phyloP scores from a whole-genome alignment of 179 eudicot genomes.

The Sideroxylon spinosum region DNA sequence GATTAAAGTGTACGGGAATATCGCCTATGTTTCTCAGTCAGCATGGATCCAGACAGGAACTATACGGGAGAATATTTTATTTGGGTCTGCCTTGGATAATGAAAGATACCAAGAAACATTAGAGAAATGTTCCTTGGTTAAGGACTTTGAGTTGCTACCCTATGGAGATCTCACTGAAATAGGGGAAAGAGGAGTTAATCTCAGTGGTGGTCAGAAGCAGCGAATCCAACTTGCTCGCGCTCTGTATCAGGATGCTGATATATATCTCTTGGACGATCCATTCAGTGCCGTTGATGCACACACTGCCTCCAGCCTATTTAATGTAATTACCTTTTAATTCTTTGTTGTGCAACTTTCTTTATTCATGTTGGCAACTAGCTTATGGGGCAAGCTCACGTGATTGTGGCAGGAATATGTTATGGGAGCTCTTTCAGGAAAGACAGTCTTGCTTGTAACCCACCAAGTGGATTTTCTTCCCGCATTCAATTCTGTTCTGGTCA shows the following conservation, averaged over 20 bases:
- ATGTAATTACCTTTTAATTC: conserved; percentile 26
- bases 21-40: conserved; percentile 81
- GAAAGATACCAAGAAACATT: conserved; percentile 61
- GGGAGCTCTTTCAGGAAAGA: conserved; percentile 60
- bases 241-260: conserved; percentile 66
- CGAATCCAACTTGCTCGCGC: conserved; percentile 81
- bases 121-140: conserved; percentile 50
- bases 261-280: conserved; percentile 75
- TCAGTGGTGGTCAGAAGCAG: conserved; percentile 87
- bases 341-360: neutral
- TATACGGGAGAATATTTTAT: conserved; percentile 63
- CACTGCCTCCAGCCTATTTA: conserved; percentile 63
- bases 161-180: conserved; percentile 66
- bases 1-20: conserved; percentile 57
- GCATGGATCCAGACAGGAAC: conserved; percentile 87
- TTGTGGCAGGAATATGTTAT: conserved; percentile 56
- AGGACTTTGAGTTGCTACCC: conserved; percentile 66
- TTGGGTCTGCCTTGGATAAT: conserved; percentile 56
- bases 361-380: neutral
- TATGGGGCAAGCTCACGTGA: conserved; percentile 4
- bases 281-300: conserved; percentile 88
- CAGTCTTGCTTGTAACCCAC: conserved; percentile 70
- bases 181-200: conserved; percentile 87
- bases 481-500: conserved; percentile 58
- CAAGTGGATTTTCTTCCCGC: conserved; percentile 81